Evolutionary conservation across 257 asterid genomes (phyloP).

Genomic region (Solanum acaule): DNA sequence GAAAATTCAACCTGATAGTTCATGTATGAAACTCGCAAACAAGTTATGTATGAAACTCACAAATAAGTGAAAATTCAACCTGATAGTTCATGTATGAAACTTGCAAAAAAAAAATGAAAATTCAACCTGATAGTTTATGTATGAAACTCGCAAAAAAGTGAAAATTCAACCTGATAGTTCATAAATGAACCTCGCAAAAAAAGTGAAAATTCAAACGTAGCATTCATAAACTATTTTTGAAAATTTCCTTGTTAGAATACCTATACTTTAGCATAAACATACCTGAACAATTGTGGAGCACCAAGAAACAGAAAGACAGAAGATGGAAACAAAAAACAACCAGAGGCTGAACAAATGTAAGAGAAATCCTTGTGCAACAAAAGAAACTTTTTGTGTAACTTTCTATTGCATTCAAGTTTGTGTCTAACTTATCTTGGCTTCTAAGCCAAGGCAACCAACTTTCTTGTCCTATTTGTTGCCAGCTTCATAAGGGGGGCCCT

Average conservation of each 20-base stretch:
- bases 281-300: neutral
- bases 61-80: no score
- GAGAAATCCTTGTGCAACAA: neutral
- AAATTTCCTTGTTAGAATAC: neutral
- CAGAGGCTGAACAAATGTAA: neutral
- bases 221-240: neutral
- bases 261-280: neutral
- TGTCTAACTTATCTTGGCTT: neutral
- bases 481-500: neutral
- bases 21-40: no score
- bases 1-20: no score
- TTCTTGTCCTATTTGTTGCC: neutral
- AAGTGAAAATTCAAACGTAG: neutral
- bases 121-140: neutral
- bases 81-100: no score
- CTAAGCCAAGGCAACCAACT: conserved; percentile 20
- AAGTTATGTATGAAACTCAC: no score
- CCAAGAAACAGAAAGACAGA: neutral
- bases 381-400: neutral
- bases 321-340: neutral
- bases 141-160: no score
- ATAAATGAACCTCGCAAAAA: neutral
- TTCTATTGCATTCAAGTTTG: neutral
- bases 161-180: no score
- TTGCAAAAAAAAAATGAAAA: no score